Evolutionary conservation across 179 eudicot species (phyloP).

Genomic region (Camellia oleifera): DNA sequence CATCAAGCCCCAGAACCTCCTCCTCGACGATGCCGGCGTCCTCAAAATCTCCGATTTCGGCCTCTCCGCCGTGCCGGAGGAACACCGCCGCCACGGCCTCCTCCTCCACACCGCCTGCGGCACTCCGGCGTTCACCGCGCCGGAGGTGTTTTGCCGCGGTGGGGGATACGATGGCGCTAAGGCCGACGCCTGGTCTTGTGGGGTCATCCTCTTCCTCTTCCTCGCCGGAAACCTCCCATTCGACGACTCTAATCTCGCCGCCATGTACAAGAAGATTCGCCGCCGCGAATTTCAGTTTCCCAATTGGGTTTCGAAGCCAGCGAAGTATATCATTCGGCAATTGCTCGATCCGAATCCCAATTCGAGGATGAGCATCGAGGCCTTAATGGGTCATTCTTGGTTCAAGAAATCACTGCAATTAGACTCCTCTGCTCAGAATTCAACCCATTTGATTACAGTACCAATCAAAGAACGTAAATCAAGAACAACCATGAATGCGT

Average conservation of each 20-base stretch:
- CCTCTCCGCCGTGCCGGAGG: conserved; percentile 45
- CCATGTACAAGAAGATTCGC: conserved; percentile 49
- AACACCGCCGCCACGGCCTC: conserved; percentile 2
- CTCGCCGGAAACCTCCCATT: conserved; percentile 61
- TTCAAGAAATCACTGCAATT: conserved; percentile 24
- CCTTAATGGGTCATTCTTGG: conserved; percentile 45
- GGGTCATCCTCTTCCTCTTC: conserved; percentile 50
- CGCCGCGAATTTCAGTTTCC: conserved; percentile 47
- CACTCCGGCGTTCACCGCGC: conserved; percentile 69
- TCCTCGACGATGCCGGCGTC: conserved; percentile 41
- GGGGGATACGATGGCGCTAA: conserved; percentile 56
- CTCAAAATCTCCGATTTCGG: conserved; percentile 67
- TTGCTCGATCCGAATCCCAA: conserved; percentile 61
- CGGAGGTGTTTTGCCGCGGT: conserved; percentile 44
- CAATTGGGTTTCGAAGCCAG: conserved; percentile 36
- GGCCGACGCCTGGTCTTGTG: conserved; percentile 80
- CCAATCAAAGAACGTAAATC: neutral
- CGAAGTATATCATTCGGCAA: conserved; percentile 25
- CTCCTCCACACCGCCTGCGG: conserved; percentile 62
- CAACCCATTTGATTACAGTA: neutral
- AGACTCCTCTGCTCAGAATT: neutral
- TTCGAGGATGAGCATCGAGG: conserved; percentile 41
- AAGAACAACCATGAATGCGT: conserved; percentile 42
- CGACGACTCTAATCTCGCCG: conserved; percentile 46
- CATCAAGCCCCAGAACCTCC: conserved; percentile 61